Conservation (phyloP, 2,329 filamentous ascomycete species). For the Ophiostoma ips region DNA sequence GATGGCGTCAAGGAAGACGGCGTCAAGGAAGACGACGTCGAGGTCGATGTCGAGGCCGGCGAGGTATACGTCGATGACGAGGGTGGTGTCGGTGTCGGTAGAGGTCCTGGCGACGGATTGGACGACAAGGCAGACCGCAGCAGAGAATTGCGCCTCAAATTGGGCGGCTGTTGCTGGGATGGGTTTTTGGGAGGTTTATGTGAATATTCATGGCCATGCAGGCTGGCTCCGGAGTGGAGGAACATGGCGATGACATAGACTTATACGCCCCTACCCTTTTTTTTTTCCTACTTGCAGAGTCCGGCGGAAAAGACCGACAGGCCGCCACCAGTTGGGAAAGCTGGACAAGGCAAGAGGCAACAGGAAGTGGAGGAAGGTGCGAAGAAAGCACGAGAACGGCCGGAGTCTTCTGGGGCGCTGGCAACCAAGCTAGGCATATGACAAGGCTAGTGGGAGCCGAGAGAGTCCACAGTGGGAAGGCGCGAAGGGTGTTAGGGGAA, state of each 20-base stretch:
- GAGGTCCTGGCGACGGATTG: too few relatives aligned
- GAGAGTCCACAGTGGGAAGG: neutral
- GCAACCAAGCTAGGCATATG: constrained; percentile 6
- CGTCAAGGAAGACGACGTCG: neutral
- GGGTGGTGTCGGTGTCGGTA: constrained; percentile 9
- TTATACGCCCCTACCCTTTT: constrained; percentile 3
- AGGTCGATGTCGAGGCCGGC: constrained; percentile 15
- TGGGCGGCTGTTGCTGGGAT: constrained; percentile 15
- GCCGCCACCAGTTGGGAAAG: neutral
- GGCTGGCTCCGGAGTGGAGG: constrained; percentile 42
- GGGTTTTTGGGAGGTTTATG: constrained; percentile 18
- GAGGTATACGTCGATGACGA: constrained; percentile 6
- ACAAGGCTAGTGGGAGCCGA: constrained; percentile 6
- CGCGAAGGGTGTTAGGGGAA: neutral
- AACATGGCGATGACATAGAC: constrained; percentile 31
- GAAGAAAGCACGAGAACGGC: neutral
- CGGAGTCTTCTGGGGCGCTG: too few relatives aligned
- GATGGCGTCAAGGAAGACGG: constrained; percentile 1
- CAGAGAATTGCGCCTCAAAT: constrained; percentile 22
- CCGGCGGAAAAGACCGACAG: constrained; percentile 7
- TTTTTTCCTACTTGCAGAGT: neutral
- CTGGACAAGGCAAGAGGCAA: neutral
- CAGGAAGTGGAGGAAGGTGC: neutral
- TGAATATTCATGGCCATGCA: constrained; percentile 48
- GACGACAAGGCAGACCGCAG: constrained; percentile 28